A percentile compares a stretch with the other conserved stretches of the same genome.
These are phyloP conservation scores for Saccharomycopsis capsularis DNA, from an alignment of 805 yeast genomes.

Conservation along the genomic window DNA sequence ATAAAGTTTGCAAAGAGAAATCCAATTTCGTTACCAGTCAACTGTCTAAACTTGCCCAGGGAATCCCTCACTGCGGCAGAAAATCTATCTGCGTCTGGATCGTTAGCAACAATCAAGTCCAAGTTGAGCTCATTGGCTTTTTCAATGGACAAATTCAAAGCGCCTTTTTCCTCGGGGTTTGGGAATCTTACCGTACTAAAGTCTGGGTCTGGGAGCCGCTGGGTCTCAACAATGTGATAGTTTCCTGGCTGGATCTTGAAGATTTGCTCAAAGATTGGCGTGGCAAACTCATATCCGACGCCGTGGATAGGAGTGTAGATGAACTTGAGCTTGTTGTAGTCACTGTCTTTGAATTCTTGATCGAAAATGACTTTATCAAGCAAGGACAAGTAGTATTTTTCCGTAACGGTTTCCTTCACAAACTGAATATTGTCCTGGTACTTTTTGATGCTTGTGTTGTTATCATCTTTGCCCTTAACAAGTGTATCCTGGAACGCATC, in stretches of 20 bases:
- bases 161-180: conserved; percentile 94
- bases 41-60: conserved; percentile 56
- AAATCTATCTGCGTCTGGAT: conserved; percentile 96
- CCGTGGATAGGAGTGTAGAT: conserved; percentile 97
- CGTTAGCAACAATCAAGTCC: conserved; percentile 73
- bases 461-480: not conserved
- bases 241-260: conserved; percentile 48
- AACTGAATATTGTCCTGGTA: conserved; percentile 29
- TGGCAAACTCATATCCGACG: conserved; percentile 59
- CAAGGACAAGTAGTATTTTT: conserved; percentile 36
- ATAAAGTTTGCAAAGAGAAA: conserved; percentile 67
- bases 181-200: conserved; percentile 87
- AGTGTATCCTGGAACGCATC: conserved; percentile 28
- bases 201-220: conserved; percentile 70
- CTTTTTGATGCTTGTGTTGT: not conserved
- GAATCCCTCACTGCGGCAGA: conserved; percentile 60
- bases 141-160: conserved; percentile 62
- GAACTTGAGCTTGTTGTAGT: conserved; percentile 38
- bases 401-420: conserved; percentile 38
- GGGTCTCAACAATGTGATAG: conserved; percentile 46
- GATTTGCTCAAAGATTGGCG: conserved; percentile 8
- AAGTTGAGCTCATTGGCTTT: conserved; percentile 46
- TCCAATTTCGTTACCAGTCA: conserved; percentile 91
- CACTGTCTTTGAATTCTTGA: conserved; percentile 17
- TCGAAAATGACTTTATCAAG: conserved; percentile 8